A percentile compares a stretch with the other conserved stretches of the same genome.
These are phyloP conservation scores for Nevesoporus exiguus DNA, from an alignment of 768 basidiomycete species.

Conservation along the genomic window DNA sequence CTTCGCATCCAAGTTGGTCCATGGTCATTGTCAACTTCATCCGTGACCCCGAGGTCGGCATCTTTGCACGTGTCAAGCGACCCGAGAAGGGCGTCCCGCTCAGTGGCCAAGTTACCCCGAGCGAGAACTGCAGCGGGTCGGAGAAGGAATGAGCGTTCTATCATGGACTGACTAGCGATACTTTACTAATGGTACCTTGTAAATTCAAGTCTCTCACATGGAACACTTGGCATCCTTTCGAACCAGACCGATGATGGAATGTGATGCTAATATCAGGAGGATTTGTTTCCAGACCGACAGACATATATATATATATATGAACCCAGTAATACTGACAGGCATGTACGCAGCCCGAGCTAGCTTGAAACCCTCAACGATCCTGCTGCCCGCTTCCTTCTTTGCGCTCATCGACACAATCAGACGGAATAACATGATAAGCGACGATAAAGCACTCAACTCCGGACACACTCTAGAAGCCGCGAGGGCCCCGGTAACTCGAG, in stretches of 20 bases:
- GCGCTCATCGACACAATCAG: conserved; percentile 19
- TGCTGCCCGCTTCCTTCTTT: conserved; percentile 19
- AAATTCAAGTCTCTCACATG: conserved; percentile 10
- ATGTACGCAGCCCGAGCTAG: conserved; percentile 14
- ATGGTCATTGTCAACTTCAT: conserved; percentile 96
- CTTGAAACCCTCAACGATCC: conserved; percentile 10
- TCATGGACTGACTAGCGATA: conserved; percentile 4
- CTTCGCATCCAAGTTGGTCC: conserved; percentile 89
- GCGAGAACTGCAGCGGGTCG: conserved; percentile 1
- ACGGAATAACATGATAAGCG: conserved; percentile 20
- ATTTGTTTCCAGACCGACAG: conserved; percentile 16
- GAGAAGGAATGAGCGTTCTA: conserved; percentile 16
- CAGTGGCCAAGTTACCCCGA: conserved; percentile 19
- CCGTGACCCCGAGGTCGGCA: conserved; percentile 80
- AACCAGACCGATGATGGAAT: neutral
- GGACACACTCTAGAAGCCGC: conserved; percentile 17
- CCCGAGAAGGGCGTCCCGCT: conserved; percentile 37
- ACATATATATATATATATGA: neutral
- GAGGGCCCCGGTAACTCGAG: conserved; percentile 20
- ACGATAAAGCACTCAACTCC: conserved; percentile 14
- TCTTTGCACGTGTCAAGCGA: conserved; percentile 86
- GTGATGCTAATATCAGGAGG: conserved; percentile 1
- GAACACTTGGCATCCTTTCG: neutral
- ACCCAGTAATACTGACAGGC: conserved; percentile 10
- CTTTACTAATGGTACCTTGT: conserved; percentile 15